phyloP scores from a whole-genome alignment of 768 basidiomycete genomes.

The Russula foetens region DNA sequence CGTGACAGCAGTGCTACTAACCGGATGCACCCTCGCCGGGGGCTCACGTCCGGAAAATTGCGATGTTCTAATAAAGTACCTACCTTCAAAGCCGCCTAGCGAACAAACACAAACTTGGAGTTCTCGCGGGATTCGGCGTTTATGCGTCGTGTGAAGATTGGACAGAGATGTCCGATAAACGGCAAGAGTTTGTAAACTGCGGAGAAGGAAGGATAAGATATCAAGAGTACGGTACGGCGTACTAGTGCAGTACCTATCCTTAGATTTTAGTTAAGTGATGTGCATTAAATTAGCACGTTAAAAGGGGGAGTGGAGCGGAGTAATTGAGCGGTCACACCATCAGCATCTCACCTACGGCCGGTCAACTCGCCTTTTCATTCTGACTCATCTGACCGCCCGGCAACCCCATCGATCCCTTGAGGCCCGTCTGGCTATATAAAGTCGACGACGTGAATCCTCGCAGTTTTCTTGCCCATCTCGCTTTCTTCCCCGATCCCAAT shows the following conservation, averaged over 20 bases:
- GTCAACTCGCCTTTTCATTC: background rate
- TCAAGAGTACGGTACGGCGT: background rate
- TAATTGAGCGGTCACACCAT: conserved; percentile 4
- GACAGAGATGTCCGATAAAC: background rate
- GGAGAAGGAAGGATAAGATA: background rate
- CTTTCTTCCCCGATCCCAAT: conserved; percentile 3
- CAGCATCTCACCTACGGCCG: background rate
- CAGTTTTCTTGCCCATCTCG: conserved; percentile 9
- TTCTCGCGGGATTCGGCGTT: conserved; percentile 1
- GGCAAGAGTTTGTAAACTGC: background rate
- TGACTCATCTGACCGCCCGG: background rate
- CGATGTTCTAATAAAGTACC: background rate
- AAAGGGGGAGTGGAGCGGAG: background rate
- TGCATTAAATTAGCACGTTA: background rate
- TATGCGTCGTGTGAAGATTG: conserved; percentile 1
- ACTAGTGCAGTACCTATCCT: background rate
- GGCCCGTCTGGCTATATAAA: conserved; percentile 11
- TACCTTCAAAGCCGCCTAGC: background rate
- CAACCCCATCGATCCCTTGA: background rate
- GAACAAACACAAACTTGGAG: background rate
- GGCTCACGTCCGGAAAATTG: background rate
- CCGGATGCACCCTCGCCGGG: background rate
- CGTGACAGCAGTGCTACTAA: background rate
- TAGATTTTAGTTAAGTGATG: too few species aligned
- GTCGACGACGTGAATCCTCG: background rate